A percentile compares a stretch with the other conserved stretches of the same genome.
These are phyloP conservation scores for Vigna hirtella DNA, from an alignment of 306 rosid genomes.

Conservation along the genomic window DNA sequence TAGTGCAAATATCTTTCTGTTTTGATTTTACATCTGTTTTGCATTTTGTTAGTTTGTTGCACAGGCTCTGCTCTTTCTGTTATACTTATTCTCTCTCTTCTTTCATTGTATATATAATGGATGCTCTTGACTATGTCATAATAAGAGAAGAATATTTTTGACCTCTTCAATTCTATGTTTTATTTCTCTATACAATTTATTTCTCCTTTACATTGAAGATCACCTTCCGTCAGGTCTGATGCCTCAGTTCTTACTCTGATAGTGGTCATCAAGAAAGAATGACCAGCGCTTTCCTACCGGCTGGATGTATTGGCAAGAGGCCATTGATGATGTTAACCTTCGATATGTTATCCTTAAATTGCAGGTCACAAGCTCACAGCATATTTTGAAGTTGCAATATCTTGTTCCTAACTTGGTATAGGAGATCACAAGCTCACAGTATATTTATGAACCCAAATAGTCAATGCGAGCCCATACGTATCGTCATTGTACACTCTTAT, in stretches of 20 bases:
- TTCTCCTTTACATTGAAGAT: no score
- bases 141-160: no score
- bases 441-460: background rate
- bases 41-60: no score
- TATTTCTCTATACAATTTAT: no score
- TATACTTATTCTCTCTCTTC: no score
- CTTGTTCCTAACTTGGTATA: constrained; percentile 15
- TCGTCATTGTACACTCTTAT: background rate
- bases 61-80: no score
- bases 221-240: constrained; percentile 43
- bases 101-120: no score
- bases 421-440: no score
- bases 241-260: constrained; percentile 58
- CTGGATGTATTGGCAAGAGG: constrained; percentile 65
- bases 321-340: constrained; percentile 66
- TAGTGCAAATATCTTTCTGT: no score
- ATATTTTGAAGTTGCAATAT: background rate
- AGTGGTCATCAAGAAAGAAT: constrained; percentile 65
- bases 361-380: constrained; percentile 32
- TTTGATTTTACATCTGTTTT: no score
- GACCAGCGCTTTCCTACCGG: constrained; percentile 61
- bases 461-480: background rate
- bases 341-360: constrained; percentile 50
- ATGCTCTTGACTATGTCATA: no score
- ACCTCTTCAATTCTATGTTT: no score